These are phyloP conservation scores for Dispira parvispora DNA, from an alignment of 192 early-diverging fungal genomes.

Conservation along the genomic window DNA sequence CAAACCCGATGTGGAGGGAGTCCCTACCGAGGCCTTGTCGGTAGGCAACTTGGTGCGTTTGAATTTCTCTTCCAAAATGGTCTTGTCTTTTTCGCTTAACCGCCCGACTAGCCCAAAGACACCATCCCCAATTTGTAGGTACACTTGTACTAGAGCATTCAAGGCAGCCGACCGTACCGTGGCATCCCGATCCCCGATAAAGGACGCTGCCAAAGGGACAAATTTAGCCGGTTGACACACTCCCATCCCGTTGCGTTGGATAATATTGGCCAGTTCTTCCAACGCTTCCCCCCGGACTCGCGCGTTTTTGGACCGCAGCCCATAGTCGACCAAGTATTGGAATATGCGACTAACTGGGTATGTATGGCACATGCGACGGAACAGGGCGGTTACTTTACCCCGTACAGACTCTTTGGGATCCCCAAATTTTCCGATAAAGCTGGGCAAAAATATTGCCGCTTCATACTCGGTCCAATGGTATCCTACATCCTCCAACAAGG, in stretches of 20 bases:
- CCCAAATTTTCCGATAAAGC: constrained; percentile 44
- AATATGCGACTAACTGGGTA: constrained; percentile 72
- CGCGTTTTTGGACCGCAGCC: constrained; percentile 61
- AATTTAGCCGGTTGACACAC: constrained; percentile 50
- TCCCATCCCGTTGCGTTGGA: constrained; percentile 48
- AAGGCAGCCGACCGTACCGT: constrained; percentile 64
- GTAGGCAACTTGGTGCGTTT: constrained; percentile 30
- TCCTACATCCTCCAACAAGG: constrained; percentile 41
- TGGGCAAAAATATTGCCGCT: constrained; percentile 55
- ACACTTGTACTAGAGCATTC: constrained; percentile 52
- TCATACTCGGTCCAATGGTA: constrained; percentile 65
- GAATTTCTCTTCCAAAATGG: constrained; percentile 62
- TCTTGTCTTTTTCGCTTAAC: constrained; percentile 64
- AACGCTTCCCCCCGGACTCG: constrained; percentile 64
- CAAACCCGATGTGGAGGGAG: constrained; percentile 13
- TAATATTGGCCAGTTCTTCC: constrained; percentile 54
- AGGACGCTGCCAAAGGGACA: constrained; percentile 50
- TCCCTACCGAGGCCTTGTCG: constrained; percentile 12
- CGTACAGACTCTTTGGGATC: constrained; percentile 75
- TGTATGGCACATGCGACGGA: constrained; percentile 49
- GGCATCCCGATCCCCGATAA: constrained; percentile 69
- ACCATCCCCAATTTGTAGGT: constrained; percentile 52
- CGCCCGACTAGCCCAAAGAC: constrained; percentile 55
- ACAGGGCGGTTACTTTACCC: constrained; percentile 46
- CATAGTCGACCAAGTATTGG: constrained; percentile 43